Evolutionary conservation across 2,329 filamentous ascomycete species (phyloP), one percentile per base, ranked within the genome.

Genomic region (Monosporascus cannonballus): DNA sequence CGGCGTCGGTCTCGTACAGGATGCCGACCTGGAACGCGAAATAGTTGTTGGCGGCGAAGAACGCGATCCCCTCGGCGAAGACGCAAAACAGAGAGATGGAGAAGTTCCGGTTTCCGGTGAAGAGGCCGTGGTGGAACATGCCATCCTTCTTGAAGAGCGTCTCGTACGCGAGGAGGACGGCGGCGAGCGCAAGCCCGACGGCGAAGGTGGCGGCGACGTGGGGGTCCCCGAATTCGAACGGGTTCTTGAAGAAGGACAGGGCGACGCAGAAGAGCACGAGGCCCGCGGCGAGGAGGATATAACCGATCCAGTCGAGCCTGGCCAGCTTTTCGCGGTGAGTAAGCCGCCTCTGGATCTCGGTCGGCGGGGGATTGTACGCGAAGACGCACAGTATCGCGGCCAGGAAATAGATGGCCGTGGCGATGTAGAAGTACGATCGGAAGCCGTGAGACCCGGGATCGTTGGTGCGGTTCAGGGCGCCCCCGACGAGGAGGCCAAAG

Each of bases 41-140:
- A 59, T 74, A 74, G 51, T 64, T 70, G 55, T 73, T 74, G n/a
- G 66, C 67, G 1, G 70, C 67, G 49, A 73, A 72, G 54, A 73
- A 73, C 15, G 64, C 65, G 0, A 72, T 49, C 15, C 71, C 71
- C 49, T 73, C 71, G 14, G 61, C 60, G 39, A 72, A 72, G 18
- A 73, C 62, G 39, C 67, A 70, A 8, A 67, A 44, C 2, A 69
- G 52, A 0, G 67, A 61, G 51, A 74, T 65, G 18, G 65, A 30
- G 50, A 73, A 73, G 56, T 72, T 73, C 37, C 69, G 63, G 50
- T 66, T 63, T 25, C 57, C 51, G 2, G 37, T 52, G 59, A 73
- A 73, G 2, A 74, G 64, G 1, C 63, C 67, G 53, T 74, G 70
- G 53, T 73, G 70, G 53, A 73, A 71, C 66, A 73, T 67, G 41